phyloP scores from a whole-genome alignment of 2,329 filamentous ascomycete species.

The Aspergillus sp. region DNA sequence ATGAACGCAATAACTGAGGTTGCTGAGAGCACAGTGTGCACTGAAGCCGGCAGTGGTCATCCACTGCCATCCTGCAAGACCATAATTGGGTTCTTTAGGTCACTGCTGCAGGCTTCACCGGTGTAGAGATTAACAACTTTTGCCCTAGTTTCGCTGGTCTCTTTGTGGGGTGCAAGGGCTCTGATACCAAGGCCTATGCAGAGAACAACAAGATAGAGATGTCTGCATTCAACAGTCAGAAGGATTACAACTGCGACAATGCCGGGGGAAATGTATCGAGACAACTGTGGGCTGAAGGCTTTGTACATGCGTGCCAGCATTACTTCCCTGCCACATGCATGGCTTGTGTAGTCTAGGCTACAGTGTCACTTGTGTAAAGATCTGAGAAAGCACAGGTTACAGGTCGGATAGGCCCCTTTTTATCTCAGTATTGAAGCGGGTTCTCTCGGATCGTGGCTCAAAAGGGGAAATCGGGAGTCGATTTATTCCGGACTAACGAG shows the following conservation, averaged over 20 bases:
- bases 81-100: background rate
- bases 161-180: background rate
- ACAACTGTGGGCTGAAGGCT: background rate
- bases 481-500: too few relatives aligned
- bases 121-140: background rate
- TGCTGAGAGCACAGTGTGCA: background rate
- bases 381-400: too few relatives aligned
- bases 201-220: background rate
- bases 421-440: too few relatives aligned
- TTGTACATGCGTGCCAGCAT: background rate
- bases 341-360: background rate
- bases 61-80: background rate
- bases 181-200: background rate
- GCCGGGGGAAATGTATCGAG: background rate
- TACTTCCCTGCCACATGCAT: background rate
- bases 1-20: background rate
- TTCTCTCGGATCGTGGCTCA: too few relatives aligned
- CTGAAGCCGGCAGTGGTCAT: background rate
- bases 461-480: too few relatives aligned
- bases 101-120: background rate
- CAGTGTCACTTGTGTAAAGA: background rate
- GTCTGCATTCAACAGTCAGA: background rate
- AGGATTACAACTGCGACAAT: background rate
- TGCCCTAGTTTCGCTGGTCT: background rate
- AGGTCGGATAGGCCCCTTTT: too few relatives aligned